Base-by-base conservation (phyloP, 176 grass and related monocot genomes). In the Tillandsia leiboldiana region DNA sequence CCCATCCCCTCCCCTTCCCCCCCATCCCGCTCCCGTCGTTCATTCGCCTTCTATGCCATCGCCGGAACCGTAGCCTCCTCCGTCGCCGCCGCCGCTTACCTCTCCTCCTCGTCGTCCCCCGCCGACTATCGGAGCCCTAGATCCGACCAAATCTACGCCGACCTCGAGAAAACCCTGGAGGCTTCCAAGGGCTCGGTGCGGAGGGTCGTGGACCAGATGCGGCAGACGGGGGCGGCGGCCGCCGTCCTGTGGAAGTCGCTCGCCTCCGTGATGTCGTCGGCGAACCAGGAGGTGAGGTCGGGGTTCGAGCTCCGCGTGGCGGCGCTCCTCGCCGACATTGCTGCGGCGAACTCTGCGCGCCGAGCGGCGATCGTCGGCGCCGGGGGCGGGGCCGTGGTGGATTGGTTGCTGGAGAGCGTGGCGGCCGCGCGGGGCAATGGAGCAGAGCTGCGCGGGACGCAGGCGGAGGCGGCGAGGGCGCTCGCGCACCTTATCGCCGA, bases 221-320 rank as follows among this genome's bases (percentile, higher is more conserved):
- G 74, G 26, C 86, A 87, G 33, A 96, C 93, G 9, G 77, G 76
- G 26, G 67, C 86, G 2, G 93, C 93, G 9, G 74, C 84, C n/a
- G 59, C 81, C 18, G 86, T 96, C 64, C 83, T 96, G 13, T 92
- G 78, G 81, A 84, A 78, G 76, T 92, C 89, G 12, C 89, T 96
- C 29, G 12, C 70, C 23, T 96, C 93, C 33, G 74, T 96, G 50
- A 73, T 96, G 1, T 92, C 93, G 10, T 92, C 93, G 20, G 93
- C 93, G 12, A 96, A 96, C 70, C 93, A 96, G 26, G 93, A 86
- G 68, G 93, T 96, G 65, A 73, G 88, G 9, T 83, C 86, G 0
- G 93, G 93, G 12, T 96, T 96, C 83, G 93, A 96, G 69, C 77
- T 92, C 48, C 86, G 89, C 23, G 93, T 96, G 68, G 89, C 93